Evolutionary conservation across 192 early-diverging fungal species (phyloP).

Genomic region (Umbelopsis sp.): DNA sequence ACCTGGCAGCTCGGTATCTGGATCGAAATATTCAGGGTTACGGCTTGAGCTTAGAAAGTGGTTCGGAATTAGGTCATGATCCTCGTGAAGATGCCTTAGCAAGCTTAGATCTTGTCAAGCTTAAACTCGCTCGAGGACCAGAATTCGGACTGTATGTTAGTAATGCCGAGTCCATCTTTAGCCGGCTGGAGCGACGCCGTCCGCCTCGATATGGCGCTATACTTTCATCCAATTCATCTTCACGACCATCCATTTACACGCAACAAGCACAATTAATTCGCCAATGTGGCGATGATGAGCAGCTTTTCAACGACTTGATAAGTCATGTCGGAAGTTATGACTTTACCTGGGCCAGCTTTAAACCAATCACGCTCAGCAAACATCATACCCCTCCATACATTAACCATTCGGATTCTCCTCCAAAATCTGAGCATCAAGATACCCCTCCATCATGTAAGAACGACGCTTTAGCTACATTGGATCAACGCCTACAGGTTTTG

Average conservation of each 20-base stretch:
- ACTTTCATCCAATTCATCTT: conserved; percentile 18
- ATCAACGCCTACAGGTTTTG: not conserved
- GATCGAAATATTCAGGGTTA: conserved; percentile 52
- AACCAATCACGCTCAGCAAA: not conserved
- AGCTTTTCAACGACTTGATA: not conserved
- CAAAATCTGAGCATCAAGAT: not conserved
- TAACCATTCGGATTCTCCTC: not conserved
- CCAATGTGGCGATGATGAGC: not conserved
- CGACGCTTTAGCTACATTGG: not conserved
- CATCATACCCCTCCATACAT: not conserved
- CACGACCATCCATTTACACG: not conserved
- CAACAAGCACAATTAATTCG: not conserved
- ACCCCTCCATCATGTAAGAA: too few species aligned
- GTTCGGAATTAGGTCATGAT: conserved; percentile 59
- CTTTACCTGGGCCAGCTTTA: not conserved
- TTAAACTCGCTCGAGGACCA: conserved; percentile 48
- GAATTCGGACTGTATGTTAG: conserved; percentile 44
- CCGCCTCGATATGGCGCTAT: conserved; percentile 28
- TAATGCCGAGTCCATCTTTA: conserved; percentile 43
- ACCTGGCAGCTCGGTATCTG: conserved; percentile 55
- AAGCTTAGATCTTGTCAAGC: conserved; percentile 63
- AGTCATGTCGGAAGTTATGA: not conserved
- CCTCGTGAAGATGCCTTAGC: conserved; percentile 71
- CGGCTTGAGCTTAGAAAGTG: conserved; percentile 45
- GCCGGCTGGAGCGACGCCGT: conserved; percentile 28